Evolutionary conservation across 495 filamentous ascomycete genomes (phyloP).

Genomic region (Rhizodiscina lignyota): DNA sequence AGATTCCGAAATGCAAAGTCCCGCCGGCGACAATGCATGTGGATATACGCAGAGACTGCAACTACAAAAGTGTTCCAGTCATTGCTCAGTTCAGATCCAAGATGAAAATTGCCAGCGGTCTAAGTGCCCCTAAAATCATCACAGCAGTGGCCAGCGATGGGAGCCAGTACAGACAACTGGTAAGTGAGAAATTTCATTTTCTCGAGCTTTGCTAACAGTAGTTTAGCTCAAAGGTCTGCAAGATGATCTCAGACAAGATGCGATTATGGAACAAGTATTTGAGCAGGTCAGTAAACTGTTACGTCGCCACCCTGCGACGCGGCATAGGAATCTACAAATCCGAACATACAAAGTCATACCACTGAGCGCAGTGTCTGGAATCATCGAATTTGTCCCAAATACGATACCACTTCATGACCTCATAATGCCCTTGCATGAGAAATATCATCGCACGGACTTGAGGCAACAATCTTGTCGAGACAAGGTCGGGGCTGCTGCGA

Average conservation of each 20-base stretch:
- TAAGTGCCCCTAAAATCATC: slow-evolving; percentile 84
- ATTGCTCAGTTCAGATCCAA: slow-evolving; percentile 49
- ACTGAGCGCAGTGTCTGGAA: slow-evolving; percentile 63
- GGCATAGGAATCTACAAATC: slow-evolving; percentile 74
- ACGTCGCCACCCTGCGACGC: slow-evolving; percentile 66
- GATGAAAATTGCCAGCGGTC: slow-evolving; percentile 73
- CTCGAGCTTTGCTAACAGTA: not conserved
- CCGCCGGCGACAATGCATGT: slow-evolving; percentile 87
- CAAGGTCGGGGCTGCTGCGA: slow-evolving; percentile 54
- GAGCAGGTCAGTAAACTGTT: slow-evolving; percentile 84
- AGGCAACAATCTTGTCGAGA: slow-evolving; percentile 60
- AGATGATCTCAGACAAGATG: slow-evolving; percentile 94
- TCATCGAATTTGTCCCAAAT: slow-evolving; percentile 92
- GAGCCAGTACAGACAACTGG: slow-evolving; percentile 65
- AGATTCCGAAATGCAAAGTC: slow-evolving; percentile 40
- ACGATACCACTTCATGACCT: slow-evolving; percentile 83
- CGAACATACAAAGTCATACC: slow-evolving; percentile 94
- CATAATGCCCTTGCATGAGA: slow-evolving; percentile 75
- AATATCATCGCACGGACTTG: slow-evolving; percentile 71
- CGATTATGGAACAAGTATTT: slow-evolving; percentile 99
- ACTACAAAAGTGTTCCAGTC: slow-evolving; percentile 61
- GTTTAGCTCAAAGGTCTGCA: slow-evolving; percentile 73
- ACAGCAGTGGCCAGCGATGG: slow-evolving; percentile 64
- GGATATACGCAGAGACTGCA: slow-evolving; percentile 47
- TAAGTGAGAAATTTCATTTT: slow-evolving; percentile 20